Conservation (phyloP, 768 basidiomycete species). For the Mycena rebaudengoi region DNA sequence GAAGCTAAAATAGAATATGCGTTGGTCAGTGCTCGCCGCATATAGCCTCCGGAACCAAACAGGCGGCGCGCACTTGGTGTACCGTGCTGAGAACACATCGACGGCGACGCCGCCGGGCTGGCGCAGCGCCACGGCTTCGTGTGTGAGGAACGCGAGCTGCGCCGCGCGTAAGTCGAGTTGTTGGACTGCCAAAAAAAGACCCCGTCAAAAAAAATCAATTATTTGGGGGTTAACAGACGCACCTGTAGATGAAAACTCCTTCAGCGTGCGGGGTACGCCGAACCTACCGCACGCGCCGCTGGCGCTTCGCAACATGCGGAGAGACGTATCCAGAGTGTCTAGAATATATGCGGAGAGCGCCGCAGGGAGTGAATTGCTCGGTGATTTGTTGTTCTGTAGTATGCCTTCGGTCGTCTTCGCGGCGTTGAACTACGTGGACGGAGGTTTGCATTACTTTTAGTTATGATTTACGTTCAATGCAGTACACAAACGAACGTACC, state of each 20-base stretch:
- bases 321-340: constrained; percentile 13
- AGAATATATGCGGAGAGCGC: constrained; percentile 23
- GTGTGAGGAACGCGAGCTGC: constrained; percentile 55
- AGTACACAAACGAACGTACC: constrained; percentile 36
- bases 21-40: too few species aligned
- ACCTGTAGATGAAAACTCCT: constrained; percentile 56
- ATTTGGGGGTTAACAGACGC: background rate
- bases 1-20: too few species aligned
- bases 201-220: background rate
- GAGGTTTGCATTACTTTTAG: too few species aligned
- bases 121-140: constrained; percentile 50
- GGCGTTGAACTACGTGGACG: constrained; percentile 53
- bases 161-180: constrained; percentile 67
- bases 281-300: constrained; percentile 30
- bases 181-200: constrained; percentile 56
- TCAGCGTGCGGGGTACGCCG: constrained; percentile 36
- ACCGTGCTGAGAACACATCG: constrained; percentile 59
- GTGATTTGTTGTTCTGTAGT: constrained; percentile 24
- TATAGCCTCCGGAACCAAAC: constrained; percentile 13
- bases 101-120: constrained; percentile 45
- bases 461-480: background rate
- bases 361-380: constrained; percentile 17
- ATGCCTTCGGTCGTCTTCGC: constrained; percentile 45
- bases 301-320: too few species aligned
- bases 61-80: constrained; percentile 64